Base-by-base conservation (phyloP, 1,284 basidiomycete genomes). In the Grifola frondosa region DNA sequence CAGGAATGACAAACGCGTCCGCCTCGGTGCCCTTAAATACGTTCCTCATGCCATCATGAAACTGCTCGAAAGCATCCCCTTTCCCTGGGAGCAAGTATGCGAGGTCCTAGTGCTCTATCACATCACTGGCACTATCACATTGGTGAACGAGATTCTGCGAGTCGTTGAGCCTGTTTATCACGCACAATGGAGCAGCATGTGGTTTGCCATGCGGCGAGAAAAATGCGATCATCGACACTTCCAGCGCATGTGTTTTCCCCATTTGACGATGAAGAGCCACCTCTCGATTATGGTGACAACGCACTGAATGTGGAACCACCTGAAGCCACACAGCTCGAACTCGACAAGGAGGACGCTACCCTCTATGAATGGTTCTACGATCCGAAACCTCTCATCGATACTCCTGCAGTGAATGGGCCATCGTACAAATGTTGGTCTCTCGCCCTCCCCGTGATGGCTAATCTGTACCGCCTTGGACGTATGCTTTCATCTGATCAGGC, bases 171-270 rank as follows among this genome's bases (percentile, higher is more conserved):
- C 96, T 5, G 81, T 99, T 19, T 98, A 97, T 67, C 96, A 99
- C 64, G 94, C 97, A 0, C 96, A 98, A 62, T 98, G 97, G 97
- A 94, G 92, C 58, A 91, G 92, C 4, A 99, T 98, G 96, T 99
- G 96, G 96, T 75, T 99, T 28, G 95, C 97, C 13, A 98, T 99
- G 96, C 80, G 96, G 54, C 75, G 96, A 54, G 96, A 99, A 73
- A 99, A 99, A 76, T 83, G 96, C 46, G 97, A 99, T 65, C 89
- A 95, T 60, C 77, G 96, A 40, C 97, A 99, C 66, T 98, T 99
- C 73, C 99, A 99, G 74, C 91, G 96, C 39, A 98, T 99, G 94
- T 85, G 96, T n/a, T 99, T 99, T 72, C 96, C 96, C 96, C 96
- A 0, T 99, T 98, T 60, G 96, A 99, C 59, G 96, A 99, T 60